These are phyloP conservation scores for Juncus effusus DNA, from an alignment of 176 grass and related monocot species.

Conservation along the genomic window DNA sequence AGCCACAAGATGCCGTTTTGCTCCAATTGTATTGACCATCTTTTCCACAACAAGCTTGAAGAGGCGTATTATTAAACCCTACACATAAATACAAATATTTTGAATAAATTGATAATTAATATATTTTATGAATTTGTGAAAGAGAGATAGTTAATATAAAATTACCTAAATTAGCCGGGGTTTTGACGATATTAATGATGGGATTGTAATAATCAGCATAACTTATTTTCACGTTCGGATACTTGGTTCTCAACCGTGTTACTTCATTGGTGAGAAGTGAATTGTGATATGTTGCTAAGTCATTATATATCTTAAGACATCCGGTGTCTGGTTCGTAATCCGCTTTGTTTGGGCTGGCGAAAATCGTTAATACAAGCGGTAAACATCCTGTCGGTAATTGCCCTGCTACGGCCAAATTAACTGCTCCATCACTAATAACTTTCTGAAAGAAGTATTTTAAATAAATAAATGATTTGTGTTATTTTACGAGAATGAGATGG, in stretches of 20 bases:
- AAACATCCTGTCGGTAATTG: slow-evolving; percentile 19
- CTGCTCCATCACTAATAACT: slow-evolving; percentile 15
- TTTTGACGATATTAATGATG: slow-evolving; percentile 7
- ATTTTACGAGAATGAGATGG: no score
- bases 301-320: slow-evolving; percentile 27
- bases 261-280: slow-evolving; percentile 9
- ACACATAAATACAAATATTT: background rate
- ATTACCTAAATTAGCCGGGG: slow-evolving; percentile 18
- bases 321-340: slow-evolving; percentile 22
- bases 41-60: slow-evolving; percentile 31
- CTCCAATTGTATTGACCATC: slow-evolving; percentile 55
- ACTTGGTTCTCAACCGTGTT: slow-evolving; percentile 2
- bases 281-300: slow-evolving; percentile 21
- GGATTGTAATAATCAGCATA: slow-evolving; percentile 18
- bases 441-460: background rate
- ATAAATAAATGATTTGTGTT: background rate
- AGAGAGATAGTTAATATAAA: background rate
- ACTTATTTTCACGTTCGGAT: slow-evolving; percentile 19
- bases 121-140: background rate
- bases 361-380: background rate
- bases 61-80: slow-evolving; percentile 14
- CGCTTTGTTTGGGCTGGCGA: slow-evolving; percentile 9
- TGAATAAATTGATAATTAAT: background rate
- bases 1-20: slow-evolving; percentile 45
- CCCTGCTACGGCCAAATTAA: slow-evolving; percentile 1